Evolutionary conservation across 2,329 filamentous ascomycete species (phyloP).

Genomic region (Neopestalotiopsis sp.): DNA sequence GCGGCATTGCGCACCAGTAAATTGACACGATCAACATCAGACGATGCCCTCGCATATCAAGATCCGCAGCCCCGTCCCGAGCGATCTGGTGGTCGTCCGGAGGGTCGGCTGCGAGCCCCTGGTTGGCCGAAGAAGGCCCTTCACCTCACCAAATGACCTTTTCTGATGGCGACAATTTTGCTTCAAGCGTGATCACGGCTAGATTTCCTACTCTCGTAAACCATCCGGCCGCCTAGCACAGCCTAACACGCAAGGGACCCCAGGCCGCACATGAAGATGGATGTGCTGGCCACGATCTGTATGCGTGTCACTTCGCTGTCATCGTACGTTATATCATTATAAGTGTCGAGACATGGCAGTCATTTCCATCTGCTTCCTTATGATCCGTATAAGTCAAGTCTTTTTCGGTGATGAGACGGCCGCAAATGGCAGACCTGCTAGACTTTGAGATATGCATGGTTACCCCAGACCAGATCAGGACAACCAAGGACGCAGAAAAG

Average conservation of each 20-base stretch:
- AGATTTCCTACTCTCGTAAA: neutral
- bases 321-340: neutral
- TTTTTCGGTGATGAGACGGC: neutral
- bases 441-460: neutral
- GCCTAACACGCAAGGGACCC: neutral
- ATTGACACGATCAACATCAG: neutral
- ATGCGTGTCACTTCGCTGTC: neutral
- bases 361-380: neutral
- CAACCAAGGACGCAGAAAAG: neutral
- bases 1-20: neutral
- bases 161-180: neutral
- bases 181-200: neutral
- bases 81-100: neutral
- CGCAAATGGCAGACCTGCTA: neutral
- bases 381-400: neutral
- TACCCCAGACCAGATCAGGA: conserved; percentile 4
- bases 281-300: neutral
- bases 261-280: neutral
- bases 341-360: neutral
- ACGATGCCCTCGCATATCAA: neutral
- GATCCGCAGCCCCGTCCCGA: neutral
- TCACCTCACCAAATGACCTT: neutral
- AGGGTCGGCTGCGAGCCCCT: neutral
- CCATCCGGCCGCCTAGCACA: neutral
- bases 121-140: neutral